Conservation (phyloP, 805 yeast species). For the Ogataea populi-albae region DNA sequence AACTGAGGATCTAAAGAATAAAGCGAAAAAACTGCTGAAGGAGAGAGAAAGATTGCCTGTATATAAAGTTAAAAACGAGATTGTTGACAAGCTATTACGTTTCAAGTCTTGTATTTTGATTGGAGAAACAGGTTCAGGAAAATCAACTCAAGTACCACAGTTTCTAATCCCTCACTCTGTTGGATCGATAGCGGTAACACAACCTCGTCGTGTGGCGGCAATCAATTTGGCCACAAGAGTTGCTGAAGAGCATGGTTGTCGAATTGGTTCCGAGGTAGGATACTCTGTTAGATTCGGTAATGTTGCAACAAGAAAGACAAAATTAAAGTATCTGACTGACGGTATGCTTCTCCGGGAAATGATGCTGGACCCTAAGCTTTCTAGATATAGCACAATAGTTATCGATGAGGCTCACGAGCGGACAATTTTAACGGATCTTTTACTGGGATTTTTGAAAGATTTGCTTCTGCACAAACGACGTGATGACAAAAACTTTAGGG, state of each 20-base stretch:
- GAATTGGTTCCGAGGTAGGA: slow-evolving; percentile 80
- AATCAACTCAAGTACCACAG: slow-evolving; percentile 96
- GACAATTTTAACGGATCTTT: slow-evolving; percentile 84
- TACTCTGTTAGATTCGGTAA: slow-evolving; percentile 91
- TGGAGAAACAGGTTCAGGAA: slow-evolving; percentile 98
- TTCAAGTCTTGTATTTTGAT: slow-evolving; percentile 76
- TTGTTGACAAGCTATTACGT: slow-evolving; percentile 50
- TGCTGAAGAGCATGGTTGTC: slow-evolving; percentile 79
- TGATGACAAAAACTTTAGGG: slow-evolving; percentile 49
- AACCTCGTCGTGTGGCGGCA: slow-evolving; percentile 98
- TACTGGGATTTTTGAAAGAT: slow-evolving; percentile 83
- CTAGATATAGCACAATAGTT: slow-evolving; percentile 69
- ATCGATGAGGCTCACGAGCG: slow-evolving; percentile 98
- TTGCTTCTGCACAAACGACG: slow-evolving; percentile 48
- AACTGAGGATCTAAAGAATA: slow-evolving; percentile 33
- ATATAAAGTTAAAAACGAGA: slow-evolving; percentile 62
- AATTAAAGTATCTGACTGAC: slow-evolving; percentile 84
- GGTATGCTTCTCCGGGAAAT: slow-evolving; percentile 95
- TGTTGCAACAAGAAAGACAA: slow-evolving; percentile 53
- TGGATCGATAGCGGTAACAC: slow-evolving; percentile 82
- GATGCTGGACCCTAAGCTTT: slow-evolving; percentile 66
- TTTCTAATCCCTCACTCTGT: slow-evolving; percentile 57
- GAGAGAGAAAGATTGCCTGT: slow-evolving; percentile 69
- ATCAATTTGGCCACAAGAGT: slow-evolving; percentile 91
- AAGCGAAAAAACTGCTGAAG: slow-evolving; percentile 43